Conservation (phyloP, 768 basidiomycete genomes). For the Termitomyces sp. region DNA sequence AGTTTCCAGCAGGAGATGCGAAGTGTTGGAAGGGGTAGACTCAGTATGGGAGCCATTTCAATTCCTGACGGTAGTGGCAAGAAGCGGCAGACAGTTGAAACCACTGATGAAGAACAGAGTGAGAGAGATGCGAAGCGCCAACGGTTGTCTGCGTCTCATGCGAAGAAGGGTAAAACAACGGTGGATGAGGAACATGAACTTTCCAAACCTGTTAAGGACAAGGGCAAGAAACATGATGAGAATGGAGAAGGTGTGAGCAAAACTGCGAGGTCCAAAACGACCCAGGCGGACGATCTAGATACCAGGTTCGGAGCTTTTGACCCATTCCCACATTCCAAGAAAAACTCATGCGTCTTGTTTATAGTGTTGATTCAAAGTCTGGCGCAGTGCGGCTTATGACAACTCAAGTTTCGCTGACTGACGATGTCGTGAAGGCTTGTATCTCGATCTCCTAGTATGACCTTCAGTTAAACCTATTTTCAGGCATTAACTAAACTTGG, state of each 20-base stretch:
- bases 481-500: slow-evolving; percentile 67
- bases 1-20: slow-evolving; percentile 68
- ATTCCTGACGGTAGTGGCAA: slow-evolving; percentile 6
- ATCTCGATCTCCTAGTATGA: not conserved
- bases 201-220: slow-evolving; percentile 13
- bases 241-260: slow-evolving; percentile 8
- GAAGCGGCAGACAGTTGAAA: slow-evolving; percentile 8
- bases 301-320: slow-evolving; percentile 4
- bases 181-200: slow-evolving; percentile 1
- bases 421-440: slow-evolving; percentile 59
- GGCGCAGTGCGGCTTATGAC: slow-evolving; percentile 53
- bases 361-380: slow-evolving; percentile 8
- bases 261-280: slow-evolving; percentile 13
- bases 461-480: not conserved
- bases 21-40: slow-evolving; percentile 32
- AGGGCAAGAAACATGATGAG: slow-evolving; percentile 20
- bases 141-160: slow-evolving; percentile 5
- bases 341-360: not conserved
- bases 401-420: slow-evolving; percentile 58
- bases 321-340: not conserved
- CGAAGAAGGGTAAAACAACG: slow-evolving; percentile 14
- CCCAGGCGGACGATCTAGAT: slow-evolving; percentile 13
- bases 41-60: slow-evolving; percentile 25
- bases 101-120: slow-evolving; percentile 11
- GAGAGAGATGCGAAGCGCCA: slow-evolving; percentile 7